Conservation (phyloP, 2,329 filamentous ascomycete genomes). For the Botrytis hyacinthi region DNA sequence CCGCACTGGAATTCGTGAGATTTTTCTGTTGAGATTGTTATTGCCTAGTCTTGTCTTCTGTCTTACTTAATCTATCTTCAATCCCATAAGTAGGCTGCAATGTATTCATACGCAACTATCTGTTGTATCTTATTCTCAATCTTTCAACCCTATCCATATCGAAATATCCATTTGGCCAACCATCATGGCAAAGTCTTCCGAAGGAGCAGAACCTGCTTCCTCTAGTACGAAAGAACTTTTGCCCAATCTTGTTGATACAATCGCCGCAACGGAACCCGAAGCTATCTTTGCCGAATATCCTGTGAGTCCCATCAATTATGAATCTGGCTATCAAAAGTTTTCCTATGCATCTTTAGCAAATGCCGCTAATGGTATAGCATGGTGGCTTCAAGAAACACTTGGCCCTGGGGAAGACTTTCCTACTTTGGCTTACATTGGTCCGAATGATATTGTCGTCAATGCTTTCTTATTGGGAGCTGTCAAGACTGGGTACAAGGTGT, state of each 20-base stretch:
- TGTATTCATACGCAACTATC: too few species aligned
- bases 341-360: constrained; percentile 24
- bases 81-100: rapidly evolving
- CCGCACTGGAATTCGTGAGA: too few species aligned
- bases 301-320: neutral
- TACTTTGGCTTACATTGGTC: constrained; percentile 47
- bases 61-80: too few species aligned
- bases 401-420: constrained; percentile 33
- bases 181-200: neutral
- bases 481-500: constrained; percentile 18
- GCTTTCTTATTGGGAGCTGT: constrained; percentile 14
- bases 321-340: constrained; percentile 21
- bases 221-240: constrained; percentile 8
- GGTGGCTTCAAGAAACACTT: constrained; percentile 24
- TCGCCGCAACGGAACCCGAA: constrained; percentile 11
- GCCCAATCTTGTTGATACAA: constrained; percentile 11
- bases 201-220: neutral
- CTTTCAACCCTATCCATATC: too few species aligned
- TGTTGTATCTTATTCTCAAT: too few species aligned
- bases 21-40: too few species aligned
- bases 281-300: constrained; percentile 18
- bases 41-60: too few species aligned
- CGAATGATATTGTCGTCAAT: constrained; percentile 7
- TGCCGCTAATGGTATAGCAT: constrained; percentile 26
- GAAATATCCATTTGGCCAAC: neutral